Evolutionary conservation across 441 rosid genomes (phyloP).

Genomic region (Populus hybrid): DNA sequence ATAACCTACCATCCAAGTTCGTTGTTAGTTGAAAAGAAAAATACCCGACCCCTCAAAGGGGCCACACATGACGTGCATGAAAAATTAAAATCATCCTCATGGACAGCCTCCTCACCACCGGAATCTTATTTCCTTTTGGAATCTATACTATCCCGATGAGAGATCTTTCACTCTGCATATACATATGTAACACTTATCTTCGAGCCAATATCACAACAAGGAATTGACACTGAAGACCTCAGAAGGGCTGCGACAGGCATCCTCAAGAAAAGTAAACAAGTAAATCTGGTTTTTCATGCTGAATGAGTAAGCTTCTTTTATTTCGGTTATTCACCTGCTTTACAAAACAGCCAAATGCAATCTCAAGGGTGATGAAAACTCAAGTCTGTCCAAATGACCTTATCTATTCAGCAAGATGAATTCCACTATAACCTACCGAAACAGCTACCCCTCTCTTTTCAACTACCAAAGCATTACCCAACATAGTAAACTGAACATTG

Average conservation of each 20-base stretch:
- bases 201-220: not conserved
- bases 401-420: not conserved
- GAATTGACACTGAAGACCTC: not conserved
- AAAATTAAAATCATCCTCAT: not conserved
- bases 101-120: not conserved
- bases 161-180: not conserved
- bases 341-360: not conserved
- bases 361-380: not conserved
- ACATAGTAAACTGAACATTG: not conserved
- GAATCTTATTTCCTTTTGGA: not conserved
- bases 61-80: not conserved
- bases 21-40: too few relatives aligned
- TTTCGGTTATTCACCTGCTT: not conserved
- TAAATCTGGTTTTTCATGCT: not conserved
- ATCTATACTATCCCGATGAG: not conserved
- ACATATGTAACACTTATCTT: not conserved
- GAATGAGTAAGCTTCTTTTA: not conserved
- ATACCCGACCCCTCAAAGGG: not conserved
- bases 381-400: not conserved
- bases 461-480: not conserved
- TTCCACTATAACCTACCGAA: not conserved
- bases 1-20: too few relatives aligned
- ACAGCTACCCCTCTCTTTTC: constrained; percentile 1
- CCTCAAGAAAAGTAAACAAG: not conserved
- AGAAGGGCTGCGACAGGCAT: not conserved